These are phyloP conservation scores for Trapa bicornis DNA, from an alignment of 345 rosid species.

Conservation along the genomic window DNA sequence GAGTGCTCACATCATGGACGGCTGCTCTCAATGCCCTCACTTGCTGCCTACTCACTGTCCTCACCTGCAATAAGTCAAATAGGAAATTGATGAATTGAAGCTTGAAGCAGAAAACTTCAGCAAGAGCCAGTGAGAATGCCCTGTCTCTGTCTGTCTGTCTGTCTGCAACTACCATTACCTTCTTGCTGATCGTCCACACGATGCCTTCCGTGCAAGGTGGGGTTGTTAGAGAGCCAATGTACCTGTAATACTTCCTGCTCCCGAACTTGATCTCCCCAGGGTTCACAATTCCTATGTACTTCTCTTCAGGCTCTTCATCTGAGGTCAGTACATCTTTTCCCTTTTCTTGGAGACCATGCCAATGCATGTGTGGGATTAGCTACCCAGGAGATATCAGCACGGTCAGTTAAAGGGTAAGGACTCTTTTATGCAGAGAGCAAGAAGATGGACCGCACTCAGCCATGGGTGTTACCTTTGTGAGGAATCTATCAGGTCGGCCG, in stretches of 20 bases:
- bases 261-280: slow-evolving; percentile 40
- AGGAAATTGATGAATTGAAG: too few relatives aligned
- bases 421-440: background rate
- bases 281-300: slow-evolving; percentile 28
- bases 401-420: background rate
- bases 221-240: slow-evolving; percentile 52
- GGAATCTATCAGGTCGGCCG: slow-evolving; percentile 47
- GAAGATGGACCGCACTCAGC: background rate
- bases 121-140: too few relatives aligned
- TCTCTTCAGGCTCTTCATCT: slow-evolving; percentile 9
- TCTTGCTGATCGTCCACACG: slow-evolving; percentile 46
- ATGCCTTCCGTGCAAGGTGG: slow-evolving; percentile 78
- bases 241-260: slow-evolving; percentile 47
- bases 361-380: slow-evolving; percentile 30
- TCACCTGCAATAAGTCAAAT: slow-evolving; percentile 24
- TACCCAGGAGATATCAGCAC: slow-evolving; percentile 9
- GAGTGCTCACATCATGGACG: too few relatives aligned
- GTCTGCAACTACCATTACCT: slow-evolving; percentile 16
- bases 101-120: too few relatives aligned
- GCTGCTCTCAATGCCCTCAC: slow-evolving; percentile 20
- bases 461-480: slow-evolving; percentile 24
- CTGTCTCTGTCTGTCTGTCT: background rate
- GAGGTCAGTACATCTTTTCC: background rate
- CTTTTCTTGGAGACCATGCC: background rate
- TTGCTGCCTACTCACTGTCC: slow-evolving; percentile 58